Evolutionary conservation across 208 protist species (phyloP).

Genomic region (Wallacemonas sp.): DNA sequence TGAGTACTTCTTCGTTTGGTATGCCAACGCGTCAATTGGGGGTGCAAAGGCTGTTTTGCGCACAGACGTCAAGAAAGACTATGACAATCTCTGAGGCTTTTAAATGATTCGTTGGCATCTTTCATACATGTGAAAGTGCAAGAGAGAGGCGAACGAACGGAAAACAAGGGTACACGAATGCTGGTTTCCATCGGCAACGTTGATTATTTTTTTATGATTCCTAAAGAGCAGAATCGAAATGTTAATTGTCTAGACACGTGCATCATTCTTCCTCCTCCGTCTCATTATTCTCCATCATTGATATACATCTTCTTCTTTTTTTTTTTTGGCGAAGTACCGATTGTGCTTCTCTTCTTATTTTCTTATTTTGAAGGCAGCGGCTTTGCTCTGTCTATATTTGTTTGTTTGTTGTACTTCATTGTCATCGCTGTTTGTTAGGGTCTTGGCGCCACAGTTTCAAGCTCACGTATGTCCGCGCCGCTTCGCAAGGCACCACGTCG

Average conservation of each 20-base stretch:
- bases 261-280: background rate
- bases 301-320: conserved; percentile 9
- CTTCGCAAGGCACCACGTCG: conserved; percentile 14
- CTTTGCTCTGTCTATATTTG: background rate
- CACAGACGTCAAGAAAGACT: too few species aligned
- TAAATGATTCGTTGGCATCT: too few species aligned
- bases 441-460: too few species aligned
- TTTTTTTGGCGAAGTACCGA: background rate
- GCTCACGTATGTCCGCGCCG: conserved; percentile 12
- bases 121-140: too few species aligned
- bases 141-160: background rate
- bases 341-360: conserved; percentile 10
- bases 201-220: too few species aligned
- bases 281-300: background rate
- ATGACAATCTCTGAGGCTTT: too few species aligned
- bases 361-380: background rate
- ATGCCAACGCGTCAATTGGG: too few species aligned
- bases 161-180: background rate
- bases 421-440: conserved; percentile 1
- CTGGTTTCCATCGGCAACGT: background rate
- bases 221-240: too few species aligned
- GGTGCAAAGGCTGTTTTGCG: too few species aligned
- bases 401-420: conserved; percentile 13
- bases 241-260: too few species aligned
- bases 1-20: too few species aligned